Base-by-base conservation (phyloP, 192 early-diverging fungal species). In the Umbelopsis vinacea region DNA sequence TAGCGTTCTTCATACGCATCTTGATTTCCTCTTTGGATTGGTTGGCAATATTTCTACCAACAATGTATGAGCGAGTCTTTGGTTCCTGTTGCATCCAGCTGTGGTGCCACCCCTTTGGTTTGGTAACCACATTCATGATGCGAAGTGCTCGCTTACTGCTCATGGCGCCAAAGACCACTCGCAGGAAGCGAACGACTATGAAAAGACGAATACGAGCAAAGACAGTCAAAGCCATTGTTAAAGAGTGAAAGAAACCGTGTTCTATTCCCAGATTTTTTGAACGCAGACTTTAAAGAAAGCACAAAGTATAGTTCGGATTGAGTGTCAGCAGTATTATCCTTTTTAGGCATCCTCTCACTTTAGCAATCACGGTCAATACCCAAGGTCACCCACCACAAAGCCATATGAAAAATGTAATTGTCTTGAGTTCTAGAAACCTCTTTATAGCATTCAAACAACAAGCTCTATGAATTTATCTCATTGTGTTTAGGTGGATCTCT, bases 61-160 rank as follows among this genome's bases (percentile, higher is more conserved):
- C 33, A 35, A 63, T 38, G 57, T 37, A 63, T 37, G 57, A 63
- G 10, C 33, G 26, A 26, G 57, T 63, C 14, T 37, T 63, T 37
- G 57, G 57, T 29, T 63, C 57, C 0, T 38, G 14, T 19, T 63
- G 57, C 57, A 63, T 37, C 57, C 57, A 63, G 57, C 29, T 29
- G 29, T 63, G 57, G 19, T 63, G 57, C 57, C 57, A 63, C 6
- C 57, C 14, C 19, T 63, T 63, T 33, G 57, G 57, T 37, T 63
- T 63, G 2, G 57, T 63, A 0, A 33, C n/a, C 2, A 29, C 57
- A 14, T 29, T 35, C 57, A 63, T 19, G 15, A 63, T 9, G 7
- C 7, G 17, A n/a, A 26, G 57, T 11, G 57, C 57, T 6, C 8
- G 23, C 57, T 35, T 63, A 29, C 8, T 63, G 57, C 57, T 63